Evolutionary conservation across 2,329 filamentous ascomycete genomes (phyloP).

Genomic region (Penicillium sp.): DNA sequence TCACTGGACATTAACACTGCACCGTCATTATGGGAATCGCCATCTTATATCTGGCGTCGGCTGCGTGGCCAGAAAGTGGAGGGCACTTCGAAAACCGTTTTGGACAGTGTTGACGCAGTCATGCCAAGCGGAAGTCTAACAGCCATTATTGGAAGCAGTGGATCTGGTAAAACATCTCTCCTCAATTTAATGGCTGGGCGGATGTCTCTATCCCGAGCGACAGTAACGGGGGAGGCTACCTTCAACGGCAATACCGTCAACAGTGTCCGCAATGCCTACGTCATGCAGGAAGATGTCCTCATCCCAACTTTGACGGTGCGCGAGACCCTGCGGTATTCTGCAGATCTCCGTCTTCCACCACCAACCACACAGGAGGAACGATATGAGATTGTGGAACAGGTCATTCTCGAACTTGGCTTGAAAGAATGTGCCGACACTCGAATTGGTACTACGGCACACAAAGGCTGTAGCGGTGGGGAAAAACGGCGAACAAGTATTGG

Average conservation of each 20-base stretch:
- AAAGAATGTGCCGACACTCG: slow-evolving; percentile 72
- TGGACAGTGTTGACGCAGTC: slow-evolving; percentile 59
- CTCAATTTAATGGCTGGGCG: slow-evolving; percentile 67
- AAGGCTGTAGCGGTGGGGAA: slow-evolving; percentile 73
- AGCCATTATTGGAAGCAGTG: slow-evolving; percentile 69
- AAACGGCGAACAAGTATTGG: slow-evolving; percentile 71
- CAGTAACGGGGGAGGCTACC: slow-evolving; percentile 49
- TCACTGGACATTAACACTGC: slow-evolving; percentile 32
- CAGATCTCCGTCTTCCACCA: slow-evolving; percentile 62
- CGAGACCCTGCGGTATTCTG: slow-evolving; percentile 68
- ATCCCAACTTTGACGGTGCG: slow-evolving; percentile 68
- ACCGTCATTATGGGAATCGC: slow-evolving; percentile 31
- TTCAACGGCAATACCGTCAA: slow-evolving; percentile 57
- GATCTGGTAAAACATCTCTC: slow-evolving; percentile 66
- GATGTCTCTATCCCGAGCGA: slow-evolving; percentile 52
- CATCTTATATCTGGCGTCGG: slow-evolving; percentile 28
- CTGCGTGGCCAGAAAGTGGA: slow-evolving; percentile 25
- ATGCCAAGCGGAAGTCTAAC: slow-evolving; percentile 63
- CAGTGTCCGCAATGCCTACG: slow-evolving; percentile 48
- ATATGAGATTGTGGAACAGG: slow-evolving; percentile 62
- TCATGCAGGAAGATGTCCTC: slow-evolving; percentile 68
- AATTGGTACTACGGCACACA: slow-evolving; percentile 64
- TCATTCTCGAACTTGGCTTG: slow-evolving; percentile 67
- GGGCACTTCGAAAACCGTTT: slow-evolving; percentile 44
- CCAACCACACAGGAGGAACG: slow-evolving; percentile 56